Conservation (phyloP, 257 asterid species). For the Osmanthus fragrans region DNA sequence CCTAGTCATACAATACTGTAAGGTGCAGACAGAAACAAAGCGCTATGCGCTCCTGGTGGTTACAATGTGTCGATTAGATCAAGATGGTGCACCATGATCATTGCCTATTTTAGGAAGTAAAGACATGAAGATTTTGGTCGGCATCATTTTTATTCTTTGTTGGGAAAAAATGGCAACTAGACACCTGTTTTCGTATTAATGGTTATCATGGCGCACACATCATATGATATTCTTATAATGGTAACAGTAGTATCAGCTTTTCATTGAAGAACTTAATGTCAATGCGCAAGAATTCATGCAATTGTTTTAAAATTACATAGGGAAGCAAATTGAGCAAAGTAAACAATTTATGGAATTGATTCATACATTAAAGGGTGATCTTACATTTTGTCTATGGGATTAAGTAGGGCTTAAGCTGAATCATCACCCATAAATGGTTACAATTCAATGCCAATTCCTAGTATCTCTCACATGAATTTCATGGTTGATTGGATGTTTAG, state of each 20-base stretch:
- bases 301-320: background rate
- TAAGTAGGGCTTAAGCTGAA: background rate
- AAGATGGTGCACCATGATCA: background rate
- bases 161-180: background rate
- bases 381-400: background rate
- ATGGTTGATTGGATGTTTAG: background rate
- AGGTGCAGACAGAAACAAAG: background rate
- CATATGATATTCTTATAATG: background rate
- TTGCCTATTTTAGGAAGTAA: background rate
- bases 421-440: background rate
- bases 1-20: background rate
- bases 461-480: background rate
- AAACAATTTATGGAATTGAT: background rate
- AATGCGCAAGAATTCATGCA: background rate
- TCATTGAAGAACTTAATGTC: background rate
- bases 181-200: background rate
- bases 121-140: background rate
- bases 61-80: background rate
- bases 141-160: background rate
- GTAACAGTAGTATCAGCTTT: background rate
- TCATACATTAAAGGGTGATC: background rate
- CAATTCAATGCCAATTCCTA: background rate
- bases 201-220: background rate
- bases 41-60: background rate
- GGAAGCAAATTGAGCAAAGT: background rate